Evolutionary conservation across 345 rosid genomes (phyloP).

Genomic region (Odontarrhena argentea): DNA sequence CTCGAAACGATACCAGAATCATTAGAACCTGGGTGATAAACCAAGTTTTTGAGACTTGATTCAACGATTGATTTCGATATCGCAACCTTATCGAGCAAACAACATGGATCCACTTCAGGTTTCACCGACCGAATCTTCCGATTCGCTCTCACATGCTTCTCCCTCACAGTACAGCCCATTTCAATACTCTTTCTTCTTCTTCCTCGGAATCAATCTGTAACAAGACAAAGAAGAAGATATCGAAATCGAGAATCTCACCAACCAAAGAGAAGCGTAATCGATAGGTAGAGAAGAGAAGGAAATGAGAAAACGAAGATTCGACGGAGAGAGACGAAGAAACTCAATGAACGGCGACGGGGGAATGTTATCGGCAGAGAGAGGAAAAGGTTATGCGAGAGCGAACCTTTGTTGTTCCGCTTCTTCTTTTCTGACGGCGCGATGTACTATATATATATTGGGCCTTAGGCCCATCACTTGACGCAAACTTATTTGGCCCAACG

Average conservation of each 20-base stretch:
- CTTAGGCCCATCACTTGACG: not conserved
- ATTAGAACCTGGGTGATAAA: slow-evolving; percentile 50
- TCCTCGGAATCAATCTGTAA: slow-evolving; percentile 1
- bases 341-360: slow-evolving; percentile 36
- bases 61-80: slow-evolving; percentile 54
- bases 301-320: not conserved
- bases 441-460: slow-evolving; percentile 23
- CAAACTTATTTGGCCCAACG: not conserved
- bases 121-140: slow-evolving; percentile 55
- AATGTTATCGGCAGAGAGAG: slow-evolving; percentile 15
- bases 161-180: slow-evolving; percentile 73
- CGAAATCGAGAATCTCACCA: not conserved
- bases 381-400: slow-evolving; percentile 22
- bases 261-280: slow-evolving; percentile 1
- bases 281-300: not conserved
- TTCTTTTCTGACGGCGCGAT: slow-evolving; percentile 29
- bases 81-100: slow-evolving; percentile 44
- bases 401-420: slow-evolving; percentile 17
- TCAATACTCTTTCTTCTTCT: not conserved
- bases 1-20: slow-evolving; percentile 42
- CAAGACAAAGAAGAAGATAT: not conserved
- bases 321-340: slow-evolving; percentile 11
- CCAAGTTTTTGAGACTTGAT: slow-evolving; percentile 62
- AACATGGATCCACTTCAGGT: slow-evolving; percentile 56
- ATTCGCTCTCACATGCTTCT: slow-evolving; percentile 54